These are phyloP conservation scores for Lachnellula occidentalis DNA, from an alignment of 2,329 filamentous ascomycete genomes.

Conservation along the genomic window DNA sequence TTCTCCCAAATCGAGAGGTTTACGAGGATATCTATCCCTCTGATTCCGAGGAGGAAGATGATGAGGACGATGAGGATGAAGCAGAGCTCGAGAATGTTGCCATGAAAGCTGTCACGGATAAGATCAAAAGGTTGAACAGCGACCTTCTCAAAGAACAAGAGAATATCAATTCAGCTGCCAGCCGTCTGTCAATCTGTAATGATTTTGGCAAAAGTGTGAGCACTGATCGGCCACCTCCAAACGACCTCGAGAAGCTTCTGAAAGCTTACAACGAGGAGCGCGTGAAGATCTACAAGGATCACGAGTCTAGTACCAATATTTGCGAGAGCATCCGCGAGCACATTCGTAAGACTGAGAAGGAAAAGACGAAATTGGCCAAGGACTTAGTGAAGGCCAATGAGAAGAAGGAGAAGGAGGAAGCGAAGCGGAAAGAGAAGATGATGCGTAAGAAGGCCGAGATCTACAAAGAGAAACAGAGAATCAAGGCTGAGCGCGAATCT, in stretches of 20 bases:
- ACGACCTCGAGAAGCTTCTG: constrained; percentile 22
- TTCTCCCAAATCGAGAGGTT: constrained; percentile 45
- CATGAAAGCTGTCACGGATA: constrained; percentile 18
- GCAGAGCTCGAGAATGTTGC: constrained; percentile 27
- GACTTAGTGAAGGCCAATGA: constrained; percentile 28
- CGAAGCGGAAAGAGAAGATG: constrained; percentile 34
- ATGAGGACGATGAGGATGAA: constrained; percentile 27
- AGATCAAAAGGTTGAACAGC: constrained; percentile 21
- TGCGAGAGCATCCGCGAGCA: constrained; percentile 32
- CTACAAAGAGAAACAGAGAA: constrained; percentile 38
- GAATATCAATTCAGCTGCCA: constrained; percentile 28
- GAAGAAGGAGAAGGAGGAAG: constrained; percentile 35
- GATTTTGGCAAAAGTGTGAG: constrained; percentile 23
- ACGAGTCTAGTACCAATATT: constrained; percentile 31
- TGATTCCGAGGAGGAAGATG: constrained; percentile 31
- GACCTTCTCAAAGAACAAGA: constrained; percentile 24
- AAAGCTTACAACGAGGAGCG: constrained; percentile 25
- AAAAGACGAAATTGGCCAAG: constrained; percentile 28
- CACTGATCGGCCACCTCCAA: constrained; percentile 13
- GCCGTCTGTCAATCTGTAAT: constrained; percentile 25
- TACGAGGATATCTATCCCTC: constrained; percentile 35
- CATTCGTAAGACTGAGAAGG: constrained; percentile 31
- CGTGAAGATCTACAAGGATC: constrained; percentile 35
- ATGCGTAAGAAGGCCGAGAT: constrained; percentile 34
- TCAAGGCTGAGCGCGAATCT: constrained; percentile 38